Percentiles rank a stretch among this genome's conserved stretches.
These are phyloP conservation scores for Aleurites moluccanus DNA, from an alignment of 441 rosid genomes.

Conservation along the genomic window DNA sequence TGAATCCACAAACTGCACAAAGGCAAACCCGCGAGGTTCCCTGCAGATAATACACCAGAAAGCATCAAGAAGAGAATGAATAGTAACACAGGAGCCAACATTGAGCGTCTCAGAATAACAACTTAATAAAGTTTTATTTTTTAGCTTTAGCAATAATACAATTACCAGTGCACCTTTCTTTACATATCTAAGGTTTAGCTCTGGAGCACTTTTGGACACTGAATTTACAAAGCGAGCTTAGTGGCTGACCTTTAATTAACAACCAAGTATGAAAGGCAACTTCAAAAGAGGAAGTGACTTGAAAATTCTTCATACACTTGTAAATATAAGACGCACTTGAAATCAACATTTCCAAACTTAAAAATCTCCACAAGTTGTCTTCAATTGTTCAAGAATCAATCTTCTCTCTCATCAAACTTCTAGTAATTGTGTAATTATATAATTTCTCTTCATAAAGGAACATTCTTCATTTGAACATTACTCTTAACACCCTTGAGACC, in stretches of 20 bases:
- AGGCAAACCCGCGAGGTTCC: conserved; percentile 97
- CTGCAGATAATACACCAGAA: conserved; percentile 39
- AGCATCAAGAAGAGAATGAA: conserved; percentile 24
- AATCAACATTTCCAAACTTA: conserved; percentile 49
- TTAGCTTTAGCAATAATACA: conserved; percentile 30
- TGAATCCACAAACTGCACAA: conserved; percentile 94
- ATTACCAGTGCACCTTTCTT: conserved; percentile 37
- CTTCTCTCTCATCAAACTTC: conserved; percentile 71
- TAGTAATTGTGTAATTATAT: conserved; percentile 57
- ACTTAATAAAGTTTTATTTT: conserved; percentile 25
- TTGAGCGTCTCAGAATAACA: conserved; percentile 11
- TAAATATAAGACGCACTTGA: conserved; percentile 68
- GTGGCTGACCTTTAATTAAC: conserved; percentile 66
- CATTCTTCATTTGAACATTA: conserved; percentile 59
- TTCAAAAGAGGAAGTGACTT: conserved; percentile 75
- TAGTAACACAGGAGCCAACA: conserved; percentile 18
- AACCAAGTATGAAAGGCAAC: conserved; percentile 70
- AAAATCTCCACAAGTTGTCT: conserved; percentile 52
- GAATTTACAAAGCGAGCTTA: conserved; percentile 49
- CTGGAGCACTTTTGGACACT: conserved; percentile 40
- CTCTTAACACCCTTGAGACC: conserved; percentile 46
- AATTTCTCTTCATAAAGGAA: conserved; percentile 60
- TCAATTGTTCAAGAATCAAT: conserved; percentile 48
- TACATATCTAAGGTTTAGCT: conserved; percentile 36
- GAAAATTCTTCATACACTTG: conserved; percentile 67